Evolutionary conservation across 805 yeast species (phyloP), one percentile per base, ranked within the genome.

Genomic region (Yarrowia divulgata): DNA sequence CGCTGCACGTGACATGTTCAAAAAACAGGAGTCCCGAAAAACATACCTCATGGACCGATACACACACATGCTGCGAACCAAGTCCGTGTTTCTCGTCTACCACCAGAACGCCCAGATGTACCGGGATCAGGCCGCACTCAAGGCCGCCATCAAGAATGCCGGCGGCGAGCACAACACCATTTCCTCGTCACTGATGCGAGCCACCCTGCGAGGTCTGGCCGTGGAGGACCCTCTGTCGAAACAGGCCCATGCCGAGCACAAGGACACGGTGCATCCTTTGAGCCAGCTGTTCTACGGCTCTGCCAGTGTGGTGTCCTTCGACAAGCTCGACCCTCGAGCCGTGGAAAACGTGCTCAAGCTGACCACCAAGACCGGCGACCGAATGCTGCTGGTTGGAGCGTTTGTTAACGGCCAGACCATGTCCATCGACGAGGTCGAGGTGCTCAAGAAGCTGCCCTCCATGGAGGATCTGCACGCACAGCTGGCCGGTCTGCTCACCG

Each of bases 71-170:
- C 84, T 92, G 80, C 87, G 88, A 69, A 81, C 79, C 37, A 87
- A 87, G 77, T 88, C 91, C 46, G 87, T 93, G 55, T 82, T 93
- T 14, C 82, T 94, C 69, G 88, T 91, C 73, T 85, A 88, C 7
- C 99, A 95, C 80, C 94, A 91, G 81, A 91, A 92, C 77, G 93
- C 93, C 77, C 79, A 93, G 73, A 78, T 85, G 69, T 88, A 91
- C 73, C 74, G 79, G 14, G 98, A 95, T 72, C 88, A 90, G 76
- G 85, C 84, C 70, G 80, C 76, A 43, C 82, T 89, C 72, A 85
- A 97, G 75, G 76, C 82, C 18, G 89, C 87, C 72, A 82, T 95
- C 72, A 79, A 76, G 54, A 83, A 84, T 63, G 80, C 85, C n/a
- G 96, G 95, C 16, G 96, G 88, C 34, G 84, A 83, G 69, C 80